Base-by-base conservation (phyloP, 2,329 filamentous ascomycete species). In the Periconia sp. region DNA sequence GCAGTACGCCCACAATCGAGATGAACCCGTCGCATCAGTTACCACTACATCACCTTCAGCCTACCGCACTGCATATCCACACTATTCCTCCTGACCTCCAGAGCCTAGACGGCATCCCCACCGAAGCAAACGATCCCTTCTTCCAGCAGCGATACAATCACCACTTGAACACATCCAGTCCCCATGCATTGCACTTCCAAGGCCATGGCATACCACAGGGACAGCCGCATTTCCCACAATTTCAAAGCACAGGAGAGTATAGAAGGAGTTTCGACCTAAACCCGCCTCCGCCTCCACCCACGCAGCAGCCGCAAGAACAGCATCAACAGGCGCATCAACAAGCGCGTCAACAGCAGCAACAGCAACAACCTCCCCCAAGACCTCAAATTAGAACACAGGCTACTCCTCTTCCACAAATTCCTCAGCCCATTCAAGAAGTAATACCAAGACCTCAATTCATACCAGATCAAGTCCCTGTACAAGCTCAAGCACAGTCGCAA, bases 61-160 rank as follows among this genome's bases (percentile, higher is more conserved):
- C 51, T 42, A 35, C 40, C n/a, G 48, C 53, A 45, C 56, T 62
- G 43, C 62, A 62, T 44, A 55, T 62, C 20, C 61, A 63, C 41
- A 69, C 56, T 63, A 65, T 63, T 58, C 77, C 61, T 64, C 75
- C 62, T 14, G 62, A 49, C 49, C 69, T 80, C 23, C 72, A 75
- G 55, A 63, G 62, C 47, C 72, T 81, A 53, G 74, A 78, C 52
- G 64, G 73, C 45, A 66, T 70, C 53, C 69, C 76, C 51, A 54
- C 71, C 2, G 50, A 52, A 27, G 56, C 59, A 19, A 63, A 52
- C 59, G 58, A 63, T 31, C 58, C 49, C 42, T 56, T 63, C 56
- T 66, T 71, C 49, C 60, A 60, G 42, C 61, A 62, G 43, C 59
- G 61, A 45, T 59, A 61, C 54, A 47, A 51, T 9, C 54, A 53